phyloP scores from a whole-genome alignment of 1,284 basidiomycete species.

The Ceratobasidium sp. region DNA sequence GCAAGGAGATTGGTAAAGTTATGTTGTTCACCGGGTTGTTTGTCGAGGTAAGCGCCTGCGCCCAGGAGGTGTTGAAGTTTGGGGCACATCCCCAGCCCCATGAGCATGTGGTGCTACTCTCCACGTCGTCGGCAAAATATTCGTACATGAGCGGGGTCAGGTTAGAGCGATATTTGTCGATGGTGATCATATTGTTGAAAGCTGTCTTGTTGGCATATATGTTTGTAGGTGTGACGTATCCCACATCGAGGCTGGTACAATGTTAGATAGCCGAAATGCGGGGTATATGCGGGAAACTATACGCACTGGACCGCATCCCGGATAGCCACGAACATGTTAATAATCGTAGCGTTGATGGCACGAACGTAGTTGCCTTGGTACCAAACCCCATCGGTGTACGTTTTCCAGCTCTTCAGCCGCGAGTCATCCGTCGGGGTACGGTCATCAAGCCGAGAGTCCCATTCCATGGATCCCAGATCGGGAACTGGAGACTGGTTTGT shows the following conservation, averaged over 20 bases:
- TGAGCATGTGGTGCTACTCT: slow-evolving; percentile 3
- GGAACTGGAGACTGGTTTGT: neutral
- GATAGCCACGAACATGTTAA: slow-evolving; percentile 18
- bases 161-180: neutral
- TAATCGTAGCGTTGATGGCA: slow-evolving; percentile 1
- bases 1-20: slow-evolving; percentile 1
- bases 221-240: slow-evolving; percentile 5
- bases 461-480: neutral
- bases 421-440: neutral
- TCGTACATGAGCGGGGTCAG: neutral
- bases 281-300: neutral
- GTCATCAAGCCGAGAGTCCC: slow-evolving; percentile 1
- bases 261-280: neutral
- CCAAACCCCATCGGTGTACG: slow-evolving; percentile 13
- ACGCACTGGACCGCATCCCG: slow-evolving; percentile 28
- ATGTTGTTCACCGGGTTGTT: slow-evolving; percentile 21
- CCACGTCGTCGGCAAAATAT: neutral
- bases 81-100: slow-evolving; percentile 21
- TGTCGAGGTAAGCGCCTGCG: slow-evolving; percentile 9
- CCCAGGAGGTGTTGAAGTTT: slow-evolving; percentile 38
- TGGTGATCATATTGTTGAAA: slow-evolving; percentile 10
- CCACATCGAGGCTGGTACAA: slow-evolving; percentile 22
- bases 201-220: slow-evolving; percentile 26
- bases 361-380: neutral
- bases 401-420: slow-evolving; percentile 9